Base-by-base conservation (phyloP, 768 basidiomycete genomes). In the Leccinum truebloodii region DNA sequence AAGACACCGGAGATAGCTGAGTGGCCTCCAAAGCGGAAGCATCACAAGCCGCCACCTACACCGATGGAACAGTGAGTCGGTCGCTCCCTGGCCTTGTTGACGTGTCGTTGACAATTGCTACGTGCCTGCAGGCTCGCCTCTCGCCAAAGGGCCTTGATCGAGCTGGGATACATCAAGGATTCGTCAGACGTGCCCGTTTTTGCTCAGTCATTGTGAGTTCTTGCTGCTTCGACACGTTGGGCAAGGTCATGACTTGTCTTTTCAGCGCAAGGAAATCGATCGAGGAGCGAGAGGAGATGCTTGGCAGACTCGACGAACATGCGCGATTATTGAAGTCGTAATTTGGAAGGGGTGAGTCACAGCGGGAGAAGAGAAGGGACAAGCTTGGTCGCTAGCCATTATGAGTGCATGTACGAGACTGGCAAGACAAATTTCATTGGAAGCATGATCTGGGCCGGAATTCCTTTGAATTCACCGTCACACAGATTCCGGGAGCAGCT, bases 11-110 rank as follows among this genome's bases (percentile, higher is more conserved):
- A 81, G 62, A n/a, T 44, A 9, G 69, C 76, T 6, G 75, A 79
- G 58, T 90, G 89, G 88, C 90, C 89, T 1, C 89, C 89, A 1
- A 77, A 75, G 56, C 78, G 89, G 13, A 81, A 73, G 57, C 86
- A 87, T 60, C 87, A 89, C 71, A 77, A 65, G 67, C 55, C 73
- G 10, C 79, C 76, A 14, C 78, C 70, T 1, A 82, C 77, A 10
- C 81, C 82, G 7, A 76, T 77, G 60, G 76, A 81, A 62, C 83
- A 84, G 88, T 86, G 62, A 60, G 81, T 73, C 14, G 48, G n/a
- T 34, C 9, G 2, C 20, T 22, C n/a, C 13, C 16, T 52, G 3
- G 3, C 50, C 50, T 57, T 54, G 16, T 26, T 18, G 56, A 51
- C 35, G 0, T 7, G 3, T 39, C 24, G 10, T 35, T 59, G 39